Evolutionary conservation across 148 eudicot genomes (phyloP).

Genomic region (Polygonum aviculare): DNA sequence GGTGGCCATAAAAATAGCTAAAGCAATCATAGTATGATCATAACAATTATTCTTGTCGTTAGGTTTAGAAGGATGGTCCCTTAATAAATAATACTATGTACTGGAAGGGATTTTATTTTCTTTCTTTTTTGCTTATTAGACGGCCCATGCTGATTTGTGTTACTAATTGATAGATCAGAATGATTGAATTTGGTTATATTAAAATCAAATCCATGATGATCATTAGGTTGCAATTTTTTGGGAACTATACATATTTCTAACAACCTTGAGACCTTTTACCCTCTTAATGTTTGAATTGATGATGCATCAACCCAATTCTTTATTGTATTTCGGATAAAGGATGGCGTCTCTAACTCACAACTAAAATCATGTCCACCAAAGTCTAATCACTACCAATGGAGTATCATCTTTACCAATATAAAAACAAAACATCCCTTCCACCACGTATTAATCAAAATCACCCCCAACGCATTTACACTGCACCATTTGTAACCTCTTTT

Average conservation of each 20-base stretch:
- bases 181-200: neutral
- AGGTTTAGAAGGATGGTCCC: neutral
- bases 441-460: neutral
- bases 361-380: neutral
- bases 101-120: neutral
- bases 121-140: neutral
- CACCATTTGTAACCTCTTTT: neutral
- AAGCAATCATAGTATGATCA: constrained; percentile 1
- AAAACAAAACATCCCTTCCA: neutral
- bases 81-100: neutral
- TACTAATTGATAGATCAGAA: neutral
- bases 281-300: neutral
- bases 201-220: neutral
- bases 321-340: neutral
- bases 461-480: neutral
- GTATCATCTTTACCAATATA: neutral
- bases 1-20: constrained; percentile 2
- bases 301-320: neutral
- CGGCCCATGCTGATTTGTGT: neutral
- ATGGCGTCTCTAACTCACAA: neutral
- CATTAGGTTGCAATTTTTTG: neutral
- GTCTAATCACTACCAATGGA: constrained; percentile 1
- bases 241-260: neutral
- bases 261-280: neutral
- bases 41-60: neutral